Evolutionary conservation across 768 basidiomycete genomes (phyloP).

Genomic region (Lactarius trivialis): DNA sequence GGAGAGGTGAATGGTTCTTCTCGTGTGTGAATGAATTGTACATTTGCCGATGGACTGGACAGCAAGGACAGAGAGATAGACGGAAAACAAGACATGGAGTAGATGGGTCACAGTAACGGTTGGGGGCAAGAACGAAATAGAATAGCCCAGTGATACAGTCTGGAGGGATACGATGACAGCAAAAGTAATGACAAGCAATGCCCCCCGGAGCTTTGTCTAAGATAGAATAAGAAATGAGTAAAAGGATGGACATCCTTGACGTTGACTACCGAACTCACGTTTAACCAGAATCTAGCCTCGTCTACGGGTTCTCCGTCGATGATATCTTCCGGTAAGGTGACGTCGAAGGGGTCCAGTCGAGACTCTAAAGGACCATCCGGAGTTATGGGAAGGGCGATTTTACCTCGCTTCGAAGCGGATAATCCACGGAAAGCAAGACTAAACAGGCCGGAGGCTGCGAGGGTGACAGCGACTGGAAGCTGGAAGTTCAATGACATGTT

Average conservation of each 20-base stretch:
- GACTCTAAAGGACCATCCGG: slow-evolving; percentile 25
- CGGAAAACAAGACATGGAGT: slow-evolving; percentile 47
- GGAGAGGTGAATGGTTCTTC: slow-evolving; percentile 51
- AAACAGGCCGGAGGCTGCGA: slow-evolving; percentile 38
- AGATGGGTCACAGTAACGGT: slow-evolving; percentile 34
- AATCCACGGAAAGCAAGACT: slow-evolving; percentile 42
- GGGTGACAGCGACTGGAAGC: slow-evolving; percentile 43
- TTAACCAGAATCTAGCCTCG: slow-evolving; percentile 53
- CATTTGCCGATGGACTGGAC: slow-evolving; percentile 45
- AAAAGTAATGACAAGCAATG: slow-evolving; percentile 39
- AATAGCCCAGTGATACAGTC: slow-evolving; percentile 51
- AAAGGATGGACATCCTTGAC: neutral
- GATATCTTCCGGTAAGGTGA: slow-evolving; percentile 65
- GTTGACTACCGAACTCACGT: slow-evolving; percentile 34
- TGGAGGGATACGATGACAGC: slow-evolving; percentile 44
- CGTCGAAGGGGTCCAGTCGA: slow-evolving; percentile 55
- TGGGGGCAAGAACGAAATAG: slow-evolving; percentile 29
- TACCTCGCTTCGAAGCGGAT: slow-evolving; percentile 38
- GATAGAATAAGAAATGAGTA: neutral
- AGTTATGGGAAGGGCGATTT: slow-evolving; percentile 43
- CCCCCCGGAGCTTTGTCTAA: slow-evolving; percentile 7
- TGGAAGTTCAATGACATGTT: slow-evolving; percentile 53
- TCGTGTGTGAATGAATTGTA: slow-evolving; percentile 31
- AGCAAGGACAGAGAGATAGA: slow-evolving; percentile 53
- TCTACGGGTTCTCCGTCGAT: slow-evolving; percentile 62